phyloP scores from a whole-genome alignment of 1,139 yeast genomes.

The Blastobotrys indianensis region DNA sequence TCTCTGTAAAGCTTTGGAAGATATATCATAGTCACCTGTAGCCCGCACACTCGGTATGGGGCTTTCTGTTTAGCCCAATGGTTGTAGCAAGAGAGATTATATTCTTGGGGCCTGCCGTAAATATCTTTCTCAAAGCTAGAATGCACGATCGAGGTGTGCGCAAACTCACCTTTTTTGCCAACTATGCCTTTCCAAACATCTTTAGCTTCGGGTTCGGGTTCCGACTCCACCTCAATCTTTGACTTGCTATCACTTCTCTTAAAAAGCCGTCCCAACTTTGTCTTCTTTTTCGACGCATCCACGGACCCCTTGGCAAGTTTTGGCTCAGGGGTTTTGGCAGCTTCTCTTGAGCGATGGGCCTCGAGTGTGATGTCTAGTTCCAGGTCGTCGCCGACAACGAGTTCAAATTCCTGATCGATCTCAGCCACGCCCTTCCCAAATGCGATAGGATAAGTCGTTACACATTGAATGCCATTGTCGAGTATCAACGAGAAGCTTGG shows the following conservation, averaged over 20 bases:
- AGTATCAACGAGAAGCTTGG: constrained; percentile 60
- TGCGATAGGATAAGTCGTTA: constrained; percentile 61
- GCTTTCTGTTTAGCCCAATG: constrained; percentile 59
- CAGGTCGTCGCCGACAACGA: constrained; percentile 57
- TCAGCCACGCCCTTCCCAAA: constrained; percentile 38
- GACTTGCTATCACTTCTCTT: not conserved
- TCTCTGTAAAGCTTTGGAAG: constrained; percentile 47
- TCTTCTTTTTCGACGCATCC: constrained; percentile 1
- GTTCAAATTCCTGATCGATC: constrained; percentile 78
- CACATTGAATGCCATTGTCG: constrained; percentile 85
- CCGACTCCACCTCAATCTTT: constrained; percentile 5
- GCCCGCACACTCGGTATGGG: constrained; percentile 60
- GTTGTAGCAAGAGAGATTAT: constrained; percentile 60
- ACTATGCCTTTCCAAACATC: constrained; percentile 39
- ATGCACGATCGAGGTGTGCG: constrained; percentile 65
- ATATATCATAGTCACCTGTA: constrained; percentile 69
- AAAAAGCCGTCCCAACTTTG: constrained; percentile 6
- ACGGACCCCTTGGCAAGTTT: not conserved
- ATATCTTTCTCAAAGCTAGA: constrained; percentile 54
- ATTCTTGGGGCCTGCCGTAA: constrained; percentile 49
- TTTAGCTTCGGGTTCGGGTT: not conserved
- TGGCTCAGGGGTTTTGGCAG: not conserved
- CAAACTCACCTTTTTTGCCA: constrained; percentile 86
- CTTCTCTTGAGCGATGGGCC: constrained; percentile 27
- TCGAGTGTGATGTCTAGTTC: constrained; percentile 68